A percentile compares a stretch with the other conserved stretches of the same genome.
These are phyloP conservation scores for Trichoderma sp. DNA, from an alignment of 2,329 filamentous ascomycete genomes.

Conservation along the genomic window DNA sequence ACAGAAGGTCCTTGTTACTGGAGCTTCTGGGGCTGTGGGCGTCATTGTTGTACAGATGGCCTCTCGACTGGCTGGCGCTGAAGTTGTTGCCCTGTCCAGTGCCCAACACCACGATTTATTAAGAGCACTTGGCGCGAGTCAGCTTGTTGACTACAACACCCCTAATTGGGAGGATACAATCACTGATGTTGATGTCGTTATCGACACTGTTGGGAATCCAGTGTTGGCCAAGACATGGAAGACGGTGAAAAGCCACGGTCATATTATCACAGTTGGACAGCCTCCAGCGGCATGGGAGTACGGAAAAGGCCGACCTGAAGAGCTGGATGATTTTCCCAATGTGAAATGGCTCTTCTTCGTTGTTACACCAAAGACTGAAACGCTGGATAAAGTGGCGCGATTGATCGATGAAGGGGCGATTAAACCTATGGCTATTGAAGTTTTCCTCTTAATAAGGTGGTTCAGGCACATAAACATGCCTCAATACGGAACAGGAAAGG, in stretches of 20 bases:
- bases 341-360: slow-evolving; percentile 36
- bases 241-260: slow-evolving; percentile 32
- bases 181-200: slow-evolving; percentile 31
- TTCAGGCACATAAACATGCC: slow-evolving; percentile 33
- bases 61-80: slow-evolving; percentile 24
- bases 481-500: slow-evolving; percentile 26
- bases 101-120: slow-evolving; percentile 24
- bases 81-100: slow-evolving; percentile 36
- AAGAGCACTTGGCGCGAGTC: slow-evolving; percentile 26
- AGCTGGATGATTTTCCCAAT: slow-evolving; percentile 24
- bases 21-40: slow-evolving; percentile 36
- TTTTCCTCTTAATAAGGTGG: slow-evolving; percentile 27
- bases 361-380: slow-evolving; percentile 28
- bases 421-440: slow-evolving; percentile 26
- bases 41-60: slow-evolving; percentile 34
- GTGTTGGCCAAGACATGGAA: slow-evolving; percentile 34
- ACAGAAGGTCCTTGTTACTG: slow-evolving; percentile 32
- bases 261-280: slow-evolving; percentile 39
- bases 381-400: slow-evolving; percentile 24
- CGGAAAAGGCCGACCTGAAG: slow-evolving; percentile 23
- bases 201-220: slow-evolving; percentile 36
- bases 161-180: slow-evolving; percentile 29
- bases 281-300: slow-evolving; percentile 38
- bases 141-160: slow-evolving; percentile 32
- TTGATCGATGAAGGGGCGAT: slow-evolving; percentile 30